Evolutionary conservation across 78 protist genomes (phyloP), one percentile per base, ranked within the genome.

Genomic region (Guillardia theta): DNA sequence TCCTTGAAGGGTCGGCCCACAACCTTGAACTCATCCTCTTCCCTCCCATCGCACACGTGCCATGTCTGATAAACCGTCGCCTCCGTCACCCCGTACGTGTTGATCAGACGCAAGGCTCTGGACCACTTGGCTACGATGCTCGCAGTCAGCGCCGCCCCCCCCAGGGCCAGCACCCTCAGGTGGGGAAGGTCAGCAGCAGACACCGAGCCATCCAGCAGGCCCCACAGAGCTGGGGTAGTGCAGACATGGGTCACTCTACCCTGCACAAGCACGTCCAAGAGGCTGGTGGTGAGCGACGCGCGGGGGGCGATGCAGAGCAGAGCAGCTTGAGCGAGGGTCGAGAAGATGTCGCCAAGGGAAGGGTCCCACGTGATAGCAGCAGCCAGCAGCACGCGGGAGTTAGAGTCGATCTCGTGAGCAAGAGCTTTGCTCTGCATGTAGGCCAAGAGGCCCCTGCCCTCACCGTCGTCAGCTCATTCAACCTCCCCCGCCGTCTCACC

Each of bases 71-170:
- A 80, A 27, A 80, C 90, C 53, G 53, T 44, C 1, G 90, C 90
- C 10, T 80, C 90, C 0, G 90, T 80, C 12, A 80, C 90, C 19
- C 90, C 90, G 8, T 80, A 80, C 24, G 90, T 80, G 50, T 80
- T 80, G 44, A 80, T 22, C 5, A 80, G 53, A 8, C 37, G 12
- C 45, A 58, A 6, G 27, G 39, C 70, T 24, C 27, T 58, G 70
- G 27, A 3, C 6, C 70, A 24, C n/a, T n/a, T n/a, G n/a, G n/a
- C n/a, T n/a, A n/a, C n/a, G n/a, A n/a, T n/a, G n/a, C n/a, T n/a
- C n/a, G n/a, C n/a, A 15, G 83, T 15, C 83, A 70, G 18, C 83
- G 83, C 83, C 41, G 18, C 83, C 44, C 83, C 83, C 12, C 10
- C 83, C 19, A 70, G 83, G 12, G 83, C 83, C 18, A 70, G 43